Evolutionary conservation across 495 filamentous ascomycete genomes (phyloP).

Genomic region (Lophiotrema nucula): DNA sequence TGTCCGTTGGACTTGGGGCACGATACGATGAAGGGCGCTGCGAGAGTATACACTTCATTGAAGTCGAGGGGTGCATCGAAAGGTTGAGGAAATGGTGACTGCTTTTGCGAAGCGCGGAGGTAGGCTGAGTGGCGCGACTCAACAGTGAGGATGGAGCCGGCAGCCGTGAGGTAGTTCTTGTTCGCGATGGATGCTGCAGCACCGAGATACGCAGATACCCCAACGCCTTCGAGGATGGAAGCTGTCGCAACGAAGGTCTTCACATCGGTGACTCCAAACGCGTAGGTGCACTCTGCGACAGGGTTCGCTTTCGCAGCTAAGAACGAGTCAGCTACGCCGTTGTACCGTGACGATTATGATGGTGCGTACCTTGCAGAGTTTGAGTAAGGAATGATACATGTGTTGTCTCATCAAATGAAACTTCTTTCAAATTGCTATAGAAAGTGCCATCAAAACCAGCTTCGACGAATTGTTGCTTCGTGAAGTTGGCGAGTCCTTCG

Average conservation of each 20-base stretch:
- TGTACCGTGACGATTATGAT: no score
- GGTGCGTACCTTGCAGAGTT: no score
- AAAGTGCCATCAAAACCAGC: slow-evolving; percentile 53
- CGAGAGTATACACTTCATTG: slow-evolving; percentile 62
- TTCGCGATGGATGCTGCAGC: slow-evolving; percentile 58
- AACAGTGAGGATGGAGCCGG: slow-evolving; percentile 60
- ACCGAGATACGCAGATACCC: slow-evolving; percentile 53
- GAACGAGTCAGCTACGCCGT: no score
- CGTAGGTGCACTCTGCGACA: slow-evolving; percentile 56
- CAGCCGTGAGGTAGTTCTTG: slow-evolving; percentile 56
- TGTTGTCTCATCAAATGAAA: slow-evolving; percentile 55
- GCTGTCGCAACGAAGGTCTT: slow-evolving; percentile 52
- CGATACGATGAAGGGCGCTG: slow-evolving; percentile 56
- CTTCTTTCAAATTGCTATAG: slow-evolving; percentile 52
- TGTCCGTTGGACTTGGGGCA: slow-evolving; percentile 55
- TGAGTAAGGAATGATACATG: slow-evolving; percentile 58
- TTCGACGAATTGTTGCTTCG: slow-evolving; percentile 50
- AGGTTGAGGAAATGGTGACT: slow-evolving; percentile 54
- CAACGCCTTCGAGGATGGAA: slow-evolving; percentile 53
- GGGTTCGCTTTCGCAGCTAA: slow-evolving; percentile 37
- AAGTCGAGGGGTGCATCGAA: slow-evolving; percentile 59
- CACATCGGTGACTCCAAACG: slow-evolving; percentile 54
- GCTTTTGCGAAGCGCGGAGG: slow-evolving; percentile 51
- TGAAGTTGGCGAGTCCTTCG: slow-evolving; percentile 57
- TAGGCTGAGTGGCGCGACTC: slow-evolving; percentile 62